A percentile compares a stretch with the other conserved stretches of the same genome.
Conservation (phyloP, 129 eudicot genomes). For the Pittosporum tobira region DNA sequence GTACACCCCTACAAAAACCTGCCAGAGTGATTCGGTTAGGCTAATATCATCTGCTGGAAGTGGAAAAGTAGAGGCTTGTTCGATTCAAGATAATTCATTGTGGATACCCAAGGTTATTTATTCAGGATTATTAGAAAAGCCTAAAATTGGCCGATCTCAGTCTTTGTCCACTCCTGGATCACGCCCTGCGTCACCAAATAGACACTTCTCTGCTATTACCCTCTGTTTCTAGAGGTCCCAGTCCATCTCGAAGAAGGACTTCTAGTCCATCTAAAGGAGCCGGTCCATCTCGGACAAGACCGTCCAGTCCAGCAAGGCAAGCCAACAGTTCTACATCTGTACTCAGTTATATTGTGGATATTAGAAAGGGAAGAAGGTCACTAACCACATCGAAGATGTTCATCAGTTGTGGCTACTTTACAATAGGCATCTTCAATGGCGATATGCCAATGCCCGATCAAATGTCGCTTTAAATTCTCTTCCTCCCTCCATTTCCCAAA, state of each 20-base stretch:
- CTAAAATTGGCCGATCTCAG: not conserved
- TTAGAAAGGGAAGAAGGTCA: slow-evolving; percentile 45
- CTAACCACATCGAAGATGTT: slow-evolving; percentile 44
- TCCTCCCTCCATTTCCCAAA: too few relatives aligned
- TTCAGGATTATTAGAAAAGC: slow-evolving; percentile 24
- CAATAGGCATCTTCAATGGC: slow-evolving; percentile 76
- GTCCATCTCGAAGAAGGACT: slow-evolving; percentile 36
- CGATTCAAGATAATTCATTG: slow-evolving; percentile 22
- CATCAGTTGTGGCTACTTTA: slow-evolving; percentile 51
- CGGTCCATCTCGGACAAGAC: slow-evolving; percentile 37
- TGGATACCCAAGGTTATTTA: slow-evolving; percentile 12
- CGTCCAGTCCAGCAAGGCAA: slow-evolving; percentile 53
- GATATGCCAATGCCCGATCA: slow-evolving; percentile 55
- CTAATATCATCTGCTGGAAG: slow-evolving; percentile 22
- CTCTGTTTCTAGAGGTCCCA: slow-evolving; percentile 31
- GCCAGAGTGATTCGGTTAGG: slow-evolving; percentile 37
- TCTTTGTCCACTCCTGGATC: too few relatives aligned
- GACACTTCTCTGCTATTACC: not conserved
- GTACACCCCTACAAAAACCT: slow-evolving; percentile 36
- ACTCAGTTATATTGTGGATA: slow-evolving; percentile 46
- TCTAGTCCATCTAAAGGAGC: slow-evolving; percentile 35
- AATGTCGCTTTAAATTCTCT: slow-evolving; percentile 36
- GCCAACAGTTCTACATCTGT: slow-evolving; percentile 50
- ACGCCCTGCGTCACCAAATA: too few relatives aligned
- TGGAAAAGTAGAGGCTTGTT: slow-evolving; percentile 7